A percentile compares a stretch with the other conserved stretches of the same genome.
phyloP scores from a whole-genome alignment of 2,329 filamentous ascomycete species.

The Leptographium wingfieldii region DNA sequence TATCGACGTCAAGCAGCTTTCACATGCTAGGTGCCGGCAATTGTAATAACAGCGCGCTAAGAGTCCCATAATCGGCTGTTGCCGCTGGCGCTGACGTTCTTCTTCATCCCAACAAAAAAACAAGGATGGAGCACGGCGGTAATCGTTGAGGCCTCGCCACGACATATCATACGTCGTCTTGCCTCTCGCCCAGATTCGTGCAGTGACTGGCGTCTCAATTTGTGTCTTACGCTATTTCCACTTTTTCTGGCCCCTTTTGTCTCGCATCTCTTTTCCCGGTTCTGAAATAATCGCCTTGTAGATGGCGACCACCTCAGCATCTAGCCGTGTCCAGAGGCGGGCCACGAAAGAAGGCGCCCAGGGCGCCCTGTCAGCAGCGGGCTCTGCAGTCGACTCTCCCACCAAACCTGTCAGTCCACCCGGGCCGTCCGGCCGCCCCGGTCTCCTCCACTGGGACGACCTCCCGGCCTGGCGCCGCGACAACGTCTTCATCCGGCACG shows the following conservation, averaged over 20 bases:
- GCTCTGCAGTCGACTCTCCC: neutral
- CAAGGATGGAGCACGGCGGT: neutral
- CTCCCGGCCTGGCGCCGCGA: slow-evolving; percentile 47
- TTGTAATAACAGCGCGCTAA: slow-evolving; percentile 21
- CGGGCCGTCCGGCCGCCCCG: neutral
- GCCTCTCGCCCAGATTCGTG: too few species aligned
- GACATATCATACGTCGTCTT: neutral
- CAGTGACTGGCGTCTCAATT: too few species aligned
- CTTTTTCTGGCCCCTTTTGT: too few species aligned
- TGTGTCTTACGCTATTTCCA: too few species aligned
- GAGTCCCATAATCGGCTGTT: neutral
- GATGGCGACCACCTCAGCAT: neutral
- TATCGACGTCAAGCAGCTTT: neutral
- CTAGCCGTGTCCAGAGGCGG: neutral
- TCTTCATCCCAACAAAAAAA: neutral
- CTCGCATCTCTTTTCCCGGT: too few species aligned
- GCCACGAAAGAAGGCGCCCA: neutral
- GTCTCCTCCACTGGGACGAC: slow-evolving; percentile 42
- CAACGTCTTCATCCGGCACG: slow-evolving; percentile 41
- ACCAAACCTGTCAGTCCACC: neutral
- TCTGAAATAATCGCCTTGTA: too few species aligned
- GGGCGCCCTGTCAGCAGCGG: neutral
- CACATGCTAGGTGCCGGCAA: neutral
- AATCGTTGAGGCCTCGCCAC: neutral
- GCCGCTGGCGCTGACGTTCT: neutral